Base-by-base conservation (phyloP, 495 filamentous ascomycete genomes). In the Penicillium tannophilum region DNA sequence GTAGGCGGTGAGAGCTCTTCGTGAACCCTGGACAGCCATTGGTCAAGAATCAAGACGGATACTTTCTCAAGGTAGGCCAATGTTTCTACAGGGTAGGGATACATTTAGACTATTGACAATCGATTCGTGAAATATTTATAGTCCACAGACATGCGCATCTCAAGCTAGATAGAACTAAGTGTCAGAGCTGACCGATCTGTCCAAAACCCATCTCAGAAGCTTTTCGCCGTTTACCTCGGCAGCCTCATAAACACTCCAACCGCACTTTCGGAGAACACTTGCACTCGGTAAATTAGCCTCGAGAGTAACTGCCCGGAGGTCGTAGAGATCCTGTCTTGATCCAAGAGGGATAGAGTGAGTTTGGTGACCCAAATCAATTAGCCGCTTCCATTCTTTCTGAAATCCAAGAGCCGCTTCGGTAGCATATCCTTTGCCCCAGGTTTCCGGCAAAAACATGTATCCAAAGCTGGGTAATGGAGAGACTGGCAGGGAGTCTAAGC, bases 1-100 rank as follows among this genome's bases (percentile, higher is more conserved):
- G 17, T 59, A 53, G 56, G 56, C 56, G 56, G 56, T 59, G 56
- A 59, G 49, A 16, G 48, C 28, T 28, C 28, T 28, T 7, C 0
- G 28, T 28, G 28, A 28, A 28, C 28, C 4, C 4, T 28, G 28
- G 28, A 28, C 20, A 23, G 1, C 20, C 20, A 23, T 28, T 28
- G 28, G 28, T 28, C 28, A 5, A 5, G 28, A 7, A 23, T 23
- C 20, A 28, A 28, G 28, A 28, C 28, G 1, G 28, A 28, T 28
- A 28, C 28, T 28, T 4, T 28, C n/a, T 28, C 4, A 23, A 23
- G 20, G 20, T 28, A 7, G 28, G 28, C 28, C 1, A 28, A 28
- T 28, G 4, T 2, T 28, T 28, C 28, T 28, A 7, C 28, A 28
- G 28, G 28, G 28, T 28, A 28, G 28, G 28, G 28, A 7, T 28